Conservation (phyloP, 306 rosid genomes). For the Myrica gale region DNA sequence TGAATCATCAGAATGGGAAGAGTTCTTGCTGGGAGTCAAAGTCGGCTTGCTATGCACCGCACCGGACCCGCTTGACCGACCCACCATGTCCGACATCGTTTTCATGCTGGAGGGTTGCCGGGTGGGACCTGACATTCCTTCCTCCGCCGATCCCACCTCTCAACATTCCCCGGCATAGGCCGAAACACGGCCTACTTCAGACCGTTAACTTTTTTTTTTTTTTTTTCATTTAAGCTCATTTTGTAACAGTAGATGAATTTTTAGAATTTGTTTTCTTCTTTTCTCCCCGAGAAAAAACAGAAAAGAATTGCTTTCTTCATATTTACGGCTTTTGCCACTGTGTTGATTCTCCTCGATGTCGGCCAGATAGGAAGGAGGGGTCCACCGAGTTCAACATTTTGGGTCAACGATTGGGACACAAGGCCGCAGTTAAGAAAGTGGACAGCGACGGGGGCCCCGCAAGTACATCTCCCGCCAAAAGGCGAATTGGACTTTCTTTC, state of each 20-base stretch:
- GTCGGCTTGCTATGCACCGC: conserved; percentile 93
- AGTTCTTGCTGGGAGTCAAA: conserved; percentile 84
- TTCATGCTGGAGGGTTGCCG: conserved; percentile 99
- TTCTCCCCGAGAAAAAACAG: background rate
- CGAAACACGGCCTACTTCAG: conserved; percentile 10
- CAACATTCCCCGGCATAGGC: conserved; percentile 69
- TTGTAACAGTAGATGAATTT: conserved; percentile 30
- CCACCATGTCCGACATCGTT: conserved; percentile 92
- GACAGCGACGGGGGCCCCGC: no score
- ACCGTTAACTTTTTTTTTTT: conserved; percentile 31
- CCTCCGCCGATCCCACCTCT: conserved; percentile 89
- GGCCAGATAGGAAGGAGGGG: conserved; percentile 5
- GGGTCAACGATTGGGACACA: conserved; percentile 48
- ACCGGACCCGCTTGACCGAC: conserved; percentile 86
- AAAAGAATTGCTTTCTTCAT: background rate
- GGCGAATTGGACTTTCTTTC: conserved; percentile 9
- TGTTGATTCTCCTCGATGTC: conserved; percentile 12
- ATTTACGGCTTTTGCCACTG: conserved; percentile 9
- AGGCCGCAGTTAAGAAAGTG: no score
- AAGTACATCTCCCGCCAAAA: conserved; percentile 44
- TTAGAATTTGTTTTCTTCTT: background rate
- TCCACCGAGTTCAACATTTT: background rate
- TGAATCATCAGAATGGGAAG: conserved; percentile 97
- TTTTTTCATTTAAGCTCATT: conserved; percentile 7
- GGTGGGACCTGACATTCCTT: conserved; percentile 80